Evolutionary conservation across 768 basidiomycete genomes (phyloP).

Genomic region (Pisolithus tinctorius): DNA sequence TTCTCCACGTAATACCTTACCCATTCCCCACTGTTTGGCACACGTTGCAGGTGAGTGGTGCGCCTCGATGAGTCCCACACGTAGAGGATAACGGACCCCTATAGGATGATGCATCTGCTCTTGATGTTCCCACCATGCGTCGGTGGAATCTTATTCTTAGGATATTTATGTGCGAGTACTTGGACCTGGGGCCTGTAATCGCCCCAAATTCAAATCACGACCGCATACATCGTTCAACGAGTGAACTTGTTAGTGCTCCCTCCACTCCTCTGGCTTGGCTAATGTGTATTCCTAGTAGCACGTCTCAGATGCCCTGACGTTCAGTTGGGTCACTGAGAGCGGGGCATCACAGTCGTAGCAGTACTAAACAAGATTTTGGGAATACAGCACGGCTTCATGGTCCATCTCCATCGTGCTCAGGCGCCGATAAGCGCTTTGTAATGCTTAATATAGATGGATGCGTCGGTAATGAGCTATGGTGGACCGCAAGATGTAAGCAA

Average conservation of each 20-base stretch:
- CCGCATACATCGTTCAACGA: slow-evolving; percentile 30
- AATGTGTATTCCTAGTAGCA: neutral
- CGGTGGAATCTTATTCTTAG: slow-evolving; percentile 87
- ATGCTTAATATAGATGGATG: slow-evolving; percentile 33
- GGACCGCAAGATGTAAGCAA: neutral
- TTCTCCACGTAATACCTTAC: slow-evolving; percentile 84
- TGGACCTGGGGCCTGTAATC: slow-evolving; percentile 54
- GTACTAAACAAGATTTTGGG: neutral
- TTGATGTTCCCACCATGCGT: slow-evolving; percentile 80
- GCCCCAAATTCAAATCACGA: slow-evolving; percentile 19
- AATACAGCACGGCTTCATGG: slow-evolving; percentile 1
- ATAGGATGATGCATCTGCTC: slow-evolving; percentile 84
- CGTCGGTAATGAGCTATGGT: slow-evolving; percentile 31
- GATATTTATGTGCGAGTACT: slow-evolving; percentile 86
- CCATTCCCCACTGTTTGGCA: slow-evolving; percentile 95
- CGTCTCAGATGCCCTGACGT: neutral
- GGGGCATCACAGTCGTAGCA: neutral
- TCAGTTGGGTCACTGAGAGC: neutral
- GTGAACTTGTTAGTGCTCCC: slow-evolving; percentile 40
- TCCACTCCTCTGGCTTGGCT: neutral
- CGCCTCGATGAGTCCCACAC: neutral
- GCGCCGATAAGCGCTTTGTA: slow-evolving; percentile 32
- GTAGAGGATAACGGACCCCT: slow-evolving; percentile 4
- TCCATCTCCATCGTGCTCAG: slow-evolving; percentile 9
- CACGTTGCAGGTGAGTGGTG: slow-evolving; percentile 50